These are phyloP conservation scores for Forsythia suspensa DNA, from an alignment of 257 asterid genomes.

Conservation along the genomic window DNA sequence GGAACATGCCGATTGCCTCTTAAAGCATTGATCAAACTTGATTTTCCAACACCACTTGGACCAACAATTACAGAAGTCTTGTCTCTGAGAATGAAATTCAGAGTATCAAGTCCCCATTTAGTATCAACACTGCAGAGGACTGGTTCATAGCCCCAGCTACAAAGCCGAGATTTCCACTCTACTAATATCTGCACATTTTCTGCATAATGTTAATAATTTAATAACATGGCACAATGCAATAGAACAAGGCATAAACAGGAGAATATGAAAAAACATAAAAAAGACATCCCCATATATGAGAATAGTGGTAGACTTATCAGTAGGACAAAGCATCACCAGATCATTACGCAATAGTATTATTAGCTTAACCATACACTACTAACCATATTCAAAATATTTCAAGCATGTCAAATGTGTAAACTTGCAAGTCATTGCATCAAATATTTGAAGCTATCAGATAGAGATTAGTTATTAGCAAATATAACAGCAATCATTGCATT, in stretches of 20 bases:
- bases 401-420: background rate
- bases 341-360: background rate
- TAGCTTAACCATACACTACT: background rate
- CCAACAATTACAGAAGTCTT: slow-evolving; percentile 87
- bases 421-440: background rate
- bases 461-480: background rate
- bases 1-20: slow-evolving; percentile 50
- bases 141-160: slow-evolving; percentile 84
- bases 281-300: background rate
- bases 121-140: slow-evolving; percentile 79
- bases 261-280: background rate
- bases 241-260: background rate
- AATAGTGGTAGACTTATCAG: background rate
- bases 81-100: slow-evolving; percentile 74
- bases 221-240: background rate
- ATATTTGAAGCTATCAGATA: background rate
- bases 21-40: slow-evolving; percentile 86
- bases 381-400: no score
- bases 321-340: background rate
- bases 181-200: slow-evolving; percentile 45
- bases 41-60: slow-evolving; percentile 98
- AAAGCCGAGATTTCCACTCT: slow-evolving; percentile 80
- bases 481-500: no score
- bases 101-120: slow-evolving; percentile 69
- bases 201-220: slow-evolving; percentile 20